Evolutionary conservation across 129 eudicot species (phyloP), one percentile per base, ranked within the genome.

Genomic region (Erigeron canadensis): DNA sequence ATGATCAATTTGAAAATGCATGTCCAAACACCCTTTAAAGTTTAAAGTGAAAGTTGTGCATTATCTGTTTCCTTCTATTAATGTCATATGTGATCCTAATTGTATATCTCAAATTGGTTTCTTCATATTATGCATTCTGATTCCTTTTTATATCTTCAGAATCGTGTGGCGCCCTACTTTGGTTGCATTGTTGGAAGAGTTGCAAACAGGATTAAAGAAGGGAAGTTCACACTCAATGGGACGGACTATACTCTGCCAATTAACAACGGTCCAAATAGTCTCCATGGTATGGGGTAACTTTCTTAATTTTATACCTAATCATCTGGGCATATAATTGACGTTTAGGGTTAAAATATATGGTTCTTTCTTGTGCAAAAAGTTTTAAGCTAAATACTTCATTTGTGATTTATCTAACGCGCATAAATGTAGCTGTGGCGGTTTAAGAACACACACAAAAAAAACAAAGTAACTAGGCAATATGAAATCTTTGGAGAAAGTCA

Each of bases 161-260:
- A 86, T 70, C 91, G 96, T 42, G 70, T 69, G 62, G 84, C 91
- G 46, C 93, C 93, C 56, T 94, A 80, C 73, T 94, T 88, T 82
- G 98, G 98, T 41, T 89, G 98, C 89, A 90, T 94, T 45, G 98
- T 94, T 64, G 98, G 98, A 38, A 81, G 98, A 42, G 98, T 94
- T 57, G 98, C 98, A 39, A 94, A 94, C 74, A 84, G 98, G 87
- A 94, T 86, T 82, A 94, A 87, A 78, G 97, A 90, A 61, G 98
- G 98, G 69, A 89, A 89, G 62, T 94, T 94, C 63, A 79, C 83
- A 55, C 79, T 94, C 4, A 67, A 67, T 44, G 71, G 71, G 58
- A 67, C 8, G 5, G 71, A 23, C 10, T 67, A 67, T 46, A 21
- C 71, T 23, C 22, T 67, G 1, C 71, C 71, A 12, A 67, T 67